Evolutionary conservation across 139 green algal species (phyloP).

Genomic region (Chlorokybus atmophyticus): DNA sequence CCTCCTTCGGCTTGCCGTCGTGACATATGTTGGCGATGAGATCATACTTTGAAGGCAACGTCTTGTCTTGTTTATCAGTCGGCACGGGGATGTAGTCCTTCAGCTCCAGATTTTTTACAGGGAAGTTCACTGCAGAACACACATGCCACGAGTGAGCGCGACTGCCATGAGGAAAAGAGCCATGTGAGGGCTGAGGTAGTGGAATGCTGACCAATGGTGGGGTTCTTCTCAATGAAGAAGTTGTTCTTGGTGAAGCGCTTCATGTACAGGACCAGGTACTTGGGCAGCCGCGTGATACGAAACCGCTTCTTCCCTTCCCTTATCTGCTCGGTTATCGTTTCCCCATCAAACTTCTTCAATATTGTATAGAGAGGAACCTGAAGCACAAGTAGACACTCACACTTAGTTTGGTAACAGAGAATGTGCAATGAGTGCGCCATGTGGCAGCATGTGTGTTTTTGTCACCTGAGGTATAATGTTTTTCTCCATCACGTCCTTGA

Average conservation of each 20-base stretch:
- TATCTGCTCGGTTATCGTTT: slow-evolving; percentile 44
- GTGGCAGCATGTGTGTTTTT: too few species aligned
- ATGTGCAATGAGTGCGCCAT: too few species aligned
- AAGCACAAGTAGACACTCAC: too few species aligned
- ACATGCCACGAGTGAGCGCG: too few species aligned
- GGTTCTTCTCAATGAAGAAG: slow-evolving; percentile 91
- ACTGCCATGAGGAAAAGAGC: too few species aligned
- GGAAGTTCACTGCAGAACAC: slow-evolving; percentile 79
- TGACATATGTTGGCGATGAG: slow-evolving; percentile 81
- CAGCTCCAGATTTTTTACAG: slow-evolving; percentile 81
- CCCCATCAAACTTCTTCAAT: slow-evolving; percentile 85
- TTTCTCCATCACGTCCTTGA: slow-evolving; percentile 89
- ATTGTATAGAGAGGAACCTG: slow-evolving; percentile 45
- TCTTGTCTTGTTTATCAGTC: neutral
- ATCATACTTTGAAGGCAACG: slow-evolving; percentile 59
- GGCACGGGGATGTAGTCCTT: slow-evolving; percentile 54
- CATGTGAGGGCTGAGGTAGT: slow-evolving; percentile 11
- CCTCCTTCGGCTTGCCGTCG: slow-evolving; percentile 33
- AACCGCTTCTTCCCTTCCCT: slow-evolving; percentile 56
- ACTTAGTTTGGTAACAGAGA: too few species aligned
- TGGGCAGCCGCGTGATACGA: slow-evolving; percentile 62
- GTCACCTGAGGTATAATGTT: slow-evolving; percentile 94
- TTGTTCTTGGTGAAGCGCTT: slow-evolving; percentile 89
- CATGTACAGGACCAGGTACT: slow-evolving; percentile 72
- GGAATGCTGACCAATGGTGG: slow-evolving; percentile 52